These are phyloP conservation scores for Aspergillus niger DNA, from an alignment of 2,329 filamentous ascomycete genomes.

Conservation along the genomic window DNA sequence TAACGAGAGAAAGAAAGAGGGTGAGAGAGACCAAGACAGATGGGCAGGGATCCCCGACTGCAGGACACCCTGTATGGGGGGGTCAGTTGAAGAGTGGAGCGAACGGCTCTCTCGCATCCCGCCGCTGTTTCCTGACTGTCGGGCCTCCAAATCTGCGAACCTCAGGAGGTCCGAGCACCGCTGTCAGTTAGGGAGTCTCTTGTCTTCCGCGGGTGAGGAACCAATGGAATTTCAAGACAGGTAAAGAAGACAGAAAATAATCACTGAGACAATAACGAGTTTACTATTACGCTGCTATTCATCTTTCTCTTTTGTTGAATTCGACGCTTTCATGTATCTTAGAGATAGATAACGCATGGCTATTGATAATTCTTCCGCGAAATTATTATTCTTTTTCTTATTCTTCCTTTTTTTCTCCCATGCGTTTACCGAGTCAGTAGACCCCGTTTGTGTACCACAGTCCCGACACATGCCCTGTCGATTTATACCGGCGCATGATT, in stretches of 20 bases:
- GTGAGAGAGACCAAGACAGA: neutral
- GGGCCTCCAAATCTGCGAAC: constrained; percentile 33
- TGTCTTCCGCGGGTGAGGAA: neutral
- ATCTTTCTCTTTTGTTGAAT: neutral
- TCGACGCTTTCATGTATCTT: neutral
- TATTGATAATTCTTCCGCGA: neutral
- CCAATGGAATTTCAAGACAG: neutral
- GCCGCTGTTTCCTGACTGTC: constrained; percentile 39
- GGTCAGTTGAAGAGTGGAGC: constrained; percentile 26
- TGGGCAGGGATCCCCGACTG: constrained; percentile 18
- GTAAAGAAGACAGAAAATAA: too few species aligned
- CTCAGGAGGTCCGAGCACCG: constrained; percentile 25
- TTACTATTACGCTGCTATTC: too few species aligned
- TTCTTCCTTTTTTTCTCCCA: neutral
- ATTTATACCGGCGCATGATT: neutral
- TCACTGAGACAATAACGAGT: too few species aligned
- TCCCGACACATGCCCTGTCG: neutral
- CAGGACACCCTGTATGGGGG: constrained; percentile 13
- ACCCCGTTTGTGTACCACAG: neutral
- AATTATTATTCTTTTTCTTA: neutral
- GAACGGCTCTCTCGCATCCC: constrained; percentile 39
- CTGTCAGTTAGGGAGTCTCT: constrained; percentile 14
- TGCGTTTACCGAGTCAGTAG: neutral
- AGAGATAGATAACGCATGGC: neutral
- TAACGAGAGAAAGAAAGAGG: neutral